Percentiles rank a stretch among this genome's conserved stretches.
phyloP scores from a whole-genome alignment of 2,329 filamentous ascomycete genomes.

The Sarocladium brachiariae region DNA sequence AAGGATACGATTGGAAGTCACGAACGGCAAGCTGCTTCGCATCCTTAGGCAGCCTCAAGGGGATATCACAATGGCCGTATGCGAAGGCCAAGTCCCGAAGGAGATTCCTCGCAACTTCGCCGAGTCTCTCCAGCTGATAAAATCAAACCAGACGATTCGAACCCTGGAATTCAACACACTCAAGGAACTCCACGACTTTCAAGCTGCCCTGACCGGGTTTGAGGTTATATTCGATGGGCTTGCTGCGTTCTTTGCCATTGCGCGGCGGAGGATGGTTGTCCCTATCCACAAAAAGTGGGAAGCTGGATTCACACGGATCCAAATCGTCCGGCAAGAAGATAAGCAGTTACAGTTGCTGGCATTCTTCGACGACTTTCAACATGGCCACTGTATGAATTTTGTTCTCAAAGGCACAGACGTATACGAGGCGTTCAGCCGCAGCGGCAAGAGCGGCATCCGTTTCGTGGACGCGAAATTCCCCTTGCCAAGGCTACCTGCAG shows the following conservation, averaged over 20 bases:
- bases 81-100: constrained; percentile 56
- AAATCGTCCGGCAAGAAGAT: constrained; percentile 66
- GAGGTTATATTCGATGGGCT: constrained; percentile 66
- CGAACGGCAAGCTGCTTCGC: constrained; percentile 54
- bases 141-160: constrained; percentile 57
- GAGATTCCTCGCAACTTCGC: constrained; percentile 57
- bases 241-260: constrained; percentile 71
- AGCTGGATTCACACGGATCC: constrained; percentile 69
- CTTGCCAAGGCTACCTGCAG: constrained; percentile 56
- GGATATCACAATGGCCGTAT: constrained; percentile 71
- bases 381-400: constrained; percentile 86
- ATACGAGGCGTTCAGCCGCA: constrained; percentile 62
- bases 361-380: constrained; percentile 83
- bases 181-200: constrained; percentile 68
- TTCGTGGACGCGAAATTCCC: constrained; percentile 90
- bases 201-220: constrained; percentile 74
- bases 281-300: constrained; percentile 95
- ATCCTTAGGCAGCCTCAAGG: constrained; percentile 66
- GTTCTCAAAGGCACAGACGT: constrained; percentile 76
- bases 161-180: constrained; percentile 62
- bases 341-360: constrained; percentile 71
- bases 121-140: constrained; percentile 55
- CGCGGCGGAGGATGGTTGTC: constrained; percentile 79
- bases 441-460: constrained; percentile 64
- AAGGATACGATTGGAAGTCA: constrained; percentile 57